Evolutionary conservation across 2,329 filamentous ascomycete genomes (phyloP), one percentile per base, ranked within the genome.

Genomic region (Leptographium radiaticola): DNA sequence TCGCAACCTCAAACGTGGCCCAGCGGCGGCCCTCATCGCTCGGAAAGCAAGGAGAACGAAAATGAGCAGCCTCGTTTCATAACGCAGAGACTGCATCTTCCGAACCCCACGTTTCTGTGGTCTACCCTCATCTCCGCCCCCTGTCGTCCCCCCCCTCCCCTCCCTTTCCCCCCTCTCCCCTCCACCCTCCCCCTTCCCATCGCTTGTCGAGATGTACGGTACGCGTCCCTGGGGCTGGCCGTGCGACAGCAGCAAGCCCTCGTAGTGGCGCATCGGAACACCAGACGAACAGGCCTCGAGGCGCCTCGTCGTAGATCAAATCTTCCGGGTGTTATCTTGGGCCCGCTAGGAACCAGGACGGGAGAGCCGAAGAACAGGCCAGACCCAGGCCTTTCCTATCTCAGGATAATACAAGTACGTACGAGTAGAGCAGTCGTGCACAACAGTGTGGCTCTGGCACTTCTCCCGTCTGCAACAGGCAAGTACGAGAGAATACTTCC

Each of bases 181-280:
- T 20, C n/a, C n/a, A 20, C 45, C 45, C 13, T 33, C 16, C 2
- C 45, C 13, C 8, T 10, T 9, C 44, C 25, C 25, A 33, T 47
- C 43, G 20, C 43, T 31, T 31, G 33, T 48, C 45, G 31, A 34
- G 16, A 10, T n/a, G 16, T 13, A 33, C 12, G 30, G 6, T 5
- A 34, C 42, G 4, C 45, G 9, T 20, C 49, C 31, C 53, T 38
- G 44, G 39, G 48, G 40, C 31, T 49, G 49, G 20, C 20, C 36
- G 51, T 53, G 55, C 45, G 25, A 57, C 55, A 18, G 20, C 44
- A 18, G 36, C n/a, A 16, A 39, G 50, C 33, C 36, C 43, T 45
- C 45, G 44, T 44, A 18, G 53, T 44, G 36, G 31, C 20, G 31
- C 56, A 48, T 38, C 34, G 49, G 40, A 13, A 53, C 49, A 54